phyloP scores from a whole-genome alignment of 2,329 filamentous ascomycete genomes.

The Colletotrichum agaves region DNA sequence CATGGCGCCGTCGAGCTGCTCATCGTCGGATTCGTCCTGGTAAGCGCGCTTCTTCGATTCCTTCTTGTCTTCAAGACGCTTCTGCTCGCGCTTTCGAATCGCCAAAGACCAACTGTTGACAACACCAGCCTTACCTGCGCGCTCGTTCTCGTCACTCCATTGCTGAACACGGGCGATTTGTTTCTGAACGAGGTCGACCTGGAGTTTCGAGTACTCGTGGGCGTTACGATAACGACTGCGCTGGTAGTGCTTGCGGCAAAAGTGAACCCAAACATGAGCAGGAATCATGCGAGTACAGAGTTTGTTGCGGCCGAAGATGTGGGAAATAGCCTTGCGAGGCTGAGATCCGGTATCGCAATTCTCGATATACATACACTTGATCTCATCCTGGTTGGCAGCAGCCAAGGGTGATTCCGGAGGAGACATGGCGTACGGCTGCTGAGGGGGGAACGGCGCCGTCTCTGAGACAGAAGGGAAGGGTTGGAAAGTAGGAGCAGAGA shows the following conservation, averaged over 20 bases:
- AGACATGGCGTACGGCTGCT: conserved; percentile 39
- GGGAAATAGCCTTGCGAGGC: conserved; percentile 80
- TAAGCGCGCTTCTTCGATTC: conserved; percentile 46
- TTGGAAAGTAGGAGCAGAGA: conserved; percentile 37
- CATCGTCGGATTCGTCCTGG: conserved; percentile 43
- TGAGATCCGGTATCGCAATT: conserved; percentile 70
- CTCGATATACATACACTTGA: conserved; percentile 64
- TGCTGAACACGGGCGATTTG: conserved; percentile 71
- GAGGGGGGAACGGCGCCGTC: conserved; percentile 19
- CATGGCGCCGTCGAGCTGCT: conserved; percentile 46
- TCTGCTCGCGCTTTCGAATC: conserved; percentile 72
- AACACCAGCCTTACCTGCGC: conserved; percentile 51
- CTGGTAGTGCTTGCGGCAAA: conserved; percentile 87
- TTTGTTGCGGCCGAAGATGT: conserved; percentile 88
- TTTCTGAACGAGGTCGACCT: conserved; percentile 71
- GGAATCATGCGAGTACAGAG: conserved; percentile 78
- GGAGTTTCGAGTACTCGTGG: conserved; percentile 67
- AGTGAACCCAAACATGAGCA: conserved; percentile 76
- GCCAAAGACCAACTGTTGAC: conserved; percentile 70
- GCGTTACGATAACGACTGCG: conserved; percentile 76
- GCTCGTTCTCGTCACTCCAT: conserved; percentile 67
- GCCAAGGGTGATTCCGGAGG: conserved; percentile 27
- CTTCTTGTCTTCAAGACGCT: conserved; percentile 60
- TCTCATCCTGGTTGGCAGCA: conserved; percentile 28
- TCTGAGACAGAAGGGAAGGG: conserved; percentile 39